Evolutionary conservation across 2,329 filamentous ascomycete genomes (phyloP), one percentile per base, ranked within the genome.

Genomic region (Graphiopsis chlorocephala): DNA sequence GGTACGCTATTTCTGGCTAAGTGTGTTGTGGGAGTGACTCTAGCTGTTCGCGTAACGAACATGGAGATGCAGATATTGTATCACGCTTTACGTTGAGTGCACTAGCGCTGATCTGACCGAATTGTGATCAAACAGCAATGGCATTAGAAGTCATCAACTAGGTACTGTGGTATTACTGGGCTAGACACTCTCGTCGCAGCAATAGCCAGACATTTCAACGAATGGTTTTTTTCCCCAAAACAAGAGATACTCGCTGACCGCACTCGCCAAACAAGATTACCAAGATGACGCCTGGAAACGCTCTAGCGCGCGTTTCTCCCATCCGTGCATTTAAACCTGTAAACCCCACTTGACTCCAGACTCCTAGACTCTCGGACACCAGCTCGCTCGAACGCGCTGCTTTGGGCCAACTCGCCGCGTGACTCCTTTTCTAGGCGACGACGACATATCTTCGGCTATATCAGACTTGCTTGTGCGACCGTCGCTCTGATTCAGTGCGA

Each of bases 331-430:
- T 63, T 52, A 29, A 29, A 52, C 17, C n/a, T 20, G 8, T 11
- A 15, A 63, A 64, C 67, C 60, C 42, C 56, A 60, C 63, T 42
- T 20, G 31, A 42, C 31, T 57, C 53, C 55, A 58, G 55, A 58
- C 61, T 63, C 61, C 14, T 26, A 59, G 56, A 59, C 45, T 48
- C n/a, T 33, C 28, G 29, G 28, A 42, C 60, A 61, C n/a, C 60
- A 53, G 33, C 60, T 62, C 60, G 60, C 60, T 53, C 60, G 23
- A 26, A 31, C 11, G 31, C 47, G 25, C 60, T 62, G 23, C 33
- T 45, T 62, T 55, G 25, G 48, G 60, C 15, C n/a, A 55, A 42
- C 60, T 62, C 60, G 60, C 60, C 48, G 60, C 31, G 20, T 23
- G 60, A 45, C 48, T 62, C 25, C 60, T 55, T 29, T 45, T 38